Conservation (phyloP, 2,329 filamentous ascomycete genomes). For the Rhynchosporium secalis region DNA sequence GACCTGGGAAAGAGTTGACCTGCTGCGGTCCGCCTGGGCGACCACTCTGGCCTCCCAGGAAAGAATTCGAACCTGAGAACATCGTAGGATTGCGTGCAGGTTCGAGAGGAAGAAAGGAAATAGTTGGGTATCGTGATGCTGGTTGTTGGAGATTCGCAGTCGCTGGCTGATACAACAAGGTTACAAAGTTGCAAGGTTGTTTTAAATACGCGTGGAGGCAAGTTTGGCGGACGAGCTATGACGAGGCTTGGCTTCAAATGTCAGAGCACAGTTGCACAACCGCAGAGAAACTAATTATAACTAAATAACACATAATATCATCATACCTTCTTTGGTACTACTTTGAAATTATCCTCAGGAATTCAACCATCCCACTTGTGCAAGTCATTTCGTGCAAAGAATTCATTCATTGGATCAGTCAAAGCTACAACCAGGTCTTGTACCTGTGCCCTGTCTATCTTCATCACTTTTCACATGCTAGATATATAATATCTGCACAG, state of each 20-base stretch:
- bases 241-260: background rate
- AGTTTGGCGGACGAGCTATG: constrained; percentile 7
- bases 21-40: constrained; percentile 68
- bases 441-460: background rate
- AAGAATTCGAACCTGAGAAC: constrained; percentile 90
- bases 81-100: constrained; percentile 51
- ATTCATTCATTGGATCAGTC: background rate
- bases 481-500: background rate
- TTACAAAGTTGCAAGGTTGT: too few relatives aligned
- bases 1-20: constrained; percentile 48
- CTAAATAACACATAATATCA: too few relatives aligned
- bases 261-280: too few relatives aligned
- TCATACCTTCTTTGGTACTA: too few relatives aligned
- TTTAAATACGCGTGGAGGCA: constrained; percentile 5
- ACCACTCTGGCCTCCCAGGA: constrained; percentile 75
- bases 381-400: background rate
- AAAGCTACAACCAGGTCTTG: background rate
- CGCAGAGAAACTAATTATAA: too few relatives aligned
- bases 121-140: constrained; percentile 6
- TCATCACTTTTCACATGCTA: background rate
- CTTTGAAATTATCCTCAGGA: background rate
- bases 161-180: background rate
- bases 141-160: constrained; percentile 2
- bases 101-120: constrained; percentile 15
- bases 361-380: background rate